Base-by-base conservation (phyloP, 805 yeast genomes). In the Priceomyces castillae region DNA sequence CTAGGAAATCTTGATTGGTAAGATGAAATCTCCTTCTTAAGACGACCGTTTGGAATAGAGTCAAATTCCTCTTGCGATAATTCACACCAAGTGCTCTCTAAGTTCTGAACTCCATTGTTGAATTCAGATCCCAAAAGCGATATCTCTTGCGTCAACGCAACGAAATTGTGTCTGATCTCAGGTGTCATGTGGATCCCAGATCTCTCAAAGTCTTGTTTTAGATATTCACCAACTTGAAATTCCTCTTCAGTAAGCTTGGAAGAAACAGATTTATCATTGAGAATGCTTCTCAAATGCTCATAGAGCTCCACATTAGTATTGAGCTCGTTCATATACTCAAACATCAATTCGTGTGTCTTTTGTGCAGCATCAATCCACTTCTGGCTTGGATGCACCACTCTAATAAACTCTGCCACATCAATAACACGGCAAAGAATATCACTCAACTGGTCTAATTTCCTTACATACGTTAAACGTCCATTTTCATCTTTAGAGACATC, bases 401-500 rank as follows among this genome's bases (percentile, higher is more conserved):
- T 71, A 22, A 94, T 80, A 65, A 92, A 92, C 54, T 90, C 98
- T 30, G 96, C 92, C 39, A 92, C 76, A 63, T 94, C 99, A 33
- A 94, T 90, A 4, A 89, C 97, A 44, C 96, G 78, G 59, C 99
- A 94, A 23, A 94, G 65, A 22, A 85, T 78, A 58, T 94, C 98
- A 56, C 96, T 86, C 31, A 94, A 66, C 51, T 89, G 80, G 59
- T 94, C 99, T 49, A 94, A 68, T 41, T 81, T 80, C 34, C 78
- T 55, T 42, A 92, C 77, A 42, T 80, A 87, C 4, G 69, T 61
- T 17, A 67, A 47, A 36, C 54, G 52, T 3, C 73, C 86, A 7
- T 69, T 67, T 17, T 70, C 66, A 39, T 77, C 77, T 5, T 55
- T 56, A 7, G 51, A 43, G 14, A 58, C 65, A 4, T 63, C 71